Evolutionary conservation across 192 early-diverging fungal genomes (phyloP).

Genomic region (Pilaira anomala): DNA sequence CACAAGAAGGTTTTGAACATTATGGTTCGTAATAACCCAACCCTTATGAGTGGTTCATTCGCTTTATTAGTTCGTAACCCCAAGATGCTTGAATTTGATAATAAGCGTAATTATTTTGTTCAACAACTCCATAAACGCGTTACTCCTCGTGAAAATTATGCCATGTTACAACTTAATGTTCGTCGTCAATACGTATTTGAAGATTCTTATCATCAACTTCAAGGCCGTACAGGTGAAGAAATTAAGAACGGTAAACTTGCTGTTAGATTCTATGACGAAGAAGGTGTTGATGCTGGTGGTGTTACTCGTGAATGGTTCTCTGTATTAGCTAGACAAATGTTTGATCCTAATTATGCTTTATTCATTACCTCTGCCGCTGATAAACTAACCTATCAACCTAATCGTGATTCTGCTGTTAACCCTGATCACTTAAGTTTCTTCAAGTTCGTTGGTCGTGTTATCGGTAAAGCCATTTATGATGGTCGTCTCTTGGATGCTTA

Average conservation of each 20-base stretch:
- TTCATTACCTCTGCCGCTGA: conserved; percentile 95
- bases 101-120: conserved; percentile 97
- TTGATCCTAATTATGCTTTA: conserved; percentile 97
- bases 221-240: conserved; percentile 85
- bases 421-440: conserved; percentile 94
- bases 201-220: conserved; percentile 93
- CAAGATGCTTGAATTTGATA: conserved; percentile 98
- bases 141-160: conserved; percentile 56
- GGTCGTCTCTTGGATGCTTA: conserved; percentile 92
- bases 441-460: conserved; percentile 97
- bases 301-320: conserved; percentile 99
- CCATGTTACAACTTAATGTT: conserved; percentile 83
- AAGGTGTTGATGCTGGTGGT: conserved; percentile 97
- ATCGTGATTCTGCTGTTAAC: conserved; percentile 87
- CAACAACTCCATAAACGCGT: conserved; percentile 90
- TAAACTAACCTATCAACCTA: conserved; percentile 97
- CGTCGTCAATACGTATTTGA: conserved; percentile 93
- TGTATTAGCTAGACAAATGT: conserved; percentile 95
- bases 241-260: conserved; percentile 91
- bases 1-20: conserved; percentile 96
- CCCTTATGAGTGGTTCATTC: conserved; percentile 94
- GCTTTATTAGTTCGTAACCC: conserved; percentile 94
- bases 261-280: conserved; percentile 93
- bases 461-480: conserved; percentile 99
- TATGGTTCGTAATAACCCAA: conserved; percentile 96